Evolutionary conservation across 305 asterid species (phyloP), one percentile per base, ranked within the genome.

Genomic region (Rubia peregrina): DNA sequence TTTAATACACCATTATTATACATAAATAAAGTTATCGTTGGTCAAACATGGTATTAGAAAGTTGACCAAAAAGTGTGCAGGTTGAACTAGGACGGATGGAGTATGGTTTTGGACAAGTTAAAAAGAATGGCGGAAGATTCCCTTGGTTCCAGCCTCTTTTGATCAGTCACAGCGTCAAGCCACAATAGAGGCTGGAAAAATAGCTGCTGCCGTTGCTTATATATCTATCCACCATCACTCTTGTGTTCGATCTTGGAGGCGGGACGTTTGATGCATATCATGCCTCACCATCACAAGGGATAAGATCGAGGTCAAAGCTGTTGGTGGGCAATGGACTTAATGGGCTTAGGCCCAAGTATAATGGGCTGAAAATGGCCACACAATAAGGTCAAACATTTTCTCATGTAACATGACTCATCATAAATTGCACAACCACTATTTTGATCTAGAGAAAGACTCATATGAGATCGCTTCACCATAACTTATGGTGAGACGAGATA

Each of bases 111-210:
- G 2, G 13, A 13, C 0, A 65, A 41, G 53, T 21, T 65, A 36
- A 65, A 42, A 41, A n/a, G 21, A 21, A 61, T 63, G 14, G 74
- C 65, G 1, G 66, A 69, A 41, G 71, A 65, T 2, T 75, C 5
- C 62, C 65, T 75, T 41, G 74, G 79, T 75, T 30, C 79, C 79
- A 0, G 79, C 79, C 22, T 69, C 68, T 21, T 69, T 74, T 44
- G 44, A 66, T 22, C 67, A 70, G 30, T 70, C 74, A 0, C 74
- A 70, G 74, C 65, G 74, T 56, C 67, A 41, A 55, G 74, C 74
- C 9, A 70, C 74, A 6, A 70, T 40, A 42, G 74, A 70, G 11
- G 74, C 74, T 11, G 74, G 74, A 11, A 38, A 40, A 53, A 70
- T 59, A 14, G 63, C 74, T 57, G 77, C 77, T 12, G 73, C 77